These are phyloP conservation scores for Avena eriantha DNA, from an alignment of 176 grass and related monocot species.

Conservation along the genomic window DNA sequence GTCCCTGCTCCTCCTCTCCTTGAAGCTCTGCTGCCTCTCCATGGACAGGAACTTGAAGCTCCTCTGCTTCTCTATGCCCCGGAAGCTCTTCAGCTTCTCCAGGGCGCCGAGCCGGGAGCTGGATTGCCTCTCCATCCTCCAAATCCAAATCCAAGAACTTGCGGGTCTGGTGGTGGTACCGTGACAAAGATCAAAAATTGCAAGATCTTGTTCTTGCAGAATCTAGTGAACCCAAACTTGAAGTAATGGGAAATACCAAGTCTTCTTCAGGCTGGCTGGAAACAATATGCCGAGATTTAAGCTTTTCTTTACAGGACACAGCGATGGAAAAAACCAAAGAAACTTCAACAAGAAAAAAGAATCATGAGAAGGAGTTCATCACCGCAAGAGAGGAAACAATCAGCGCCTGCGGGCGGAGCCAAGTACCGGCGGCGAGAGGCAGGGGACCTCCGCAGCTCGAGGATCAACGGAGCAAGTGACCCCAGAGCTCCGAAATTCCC, in stretches of 20 bases:
- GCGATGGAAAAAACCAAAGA: conserved; percentile 28
- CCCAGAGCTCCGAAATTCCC: conserved; percentile 30
- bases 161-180: not conserved
- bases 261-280: too few relatives aligned
- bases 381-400: conserved; percentile 22
- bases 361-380: not conserved
- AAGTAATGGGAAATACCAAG: too few relatives aligned
- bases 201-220: conserved; percentile 30
- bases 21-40: conserved; percentile 89
- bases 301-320: conserved; percentile 16
- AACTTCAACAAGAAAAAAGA: not conserved
- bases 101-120: conserved; percentile 48
- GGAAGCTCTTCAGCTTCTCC: conserved; percentile 62
- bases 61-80: conserved; percentile 77
- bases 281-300: conserved; percentile 10
- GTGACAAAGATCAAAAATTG: not conserved
- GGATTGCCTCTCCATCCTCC: conserved; percentile 75
- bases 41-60: conserved; percentile 75
- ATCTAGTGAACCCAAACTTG: conserved; percentile 13
- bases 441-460: not conserved
- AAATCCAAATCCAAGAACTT: conserved; percentile 33
- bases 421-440: not conserved
- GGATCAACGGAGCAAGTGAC: conserved; percentile 17
- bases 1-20: conserved; percentile 76
- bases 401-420: not conserved